Base-by-base conservation (phyloP, 2,329 filamentous ascomycete genomes). In the Fusarium sp. region DNA sequence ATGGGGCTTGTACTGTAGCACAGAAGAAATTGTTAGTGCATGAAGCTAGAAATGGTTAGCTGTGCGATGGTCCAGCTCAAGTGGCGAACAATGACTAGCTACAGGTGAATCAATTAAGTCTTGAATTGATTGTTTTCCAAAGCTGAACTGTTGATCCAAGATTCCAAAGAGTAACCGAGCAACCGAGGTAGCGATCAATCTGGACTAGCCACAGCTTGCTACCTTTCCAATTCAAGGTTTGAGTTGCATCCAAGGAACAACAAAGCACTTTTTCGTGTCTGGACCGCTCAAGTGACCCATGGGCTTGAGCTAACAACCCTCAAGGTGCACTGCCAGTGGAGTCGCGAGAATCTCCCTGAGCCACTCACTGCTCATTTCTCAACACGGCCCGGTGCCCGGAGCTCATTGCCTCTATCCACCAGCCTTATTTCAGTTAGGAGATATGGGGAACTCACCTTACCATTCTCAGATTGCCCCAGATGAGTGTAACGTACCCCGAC, bases 401-500 rank as follows among this genome's bases (percentile, higher is more conserved):
- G 28, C n/a, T 26, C 30, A 30, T 38, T n/a, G 33, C 18, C 31
- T 22, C 20, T 48, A 7, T 7, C 16, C 5, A 55, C 66, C 58
- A 69, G 28, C 16, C 65, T 54, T 11, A 6, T 39, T 69, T 0
- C 6, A 57, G 66, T 50, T 69, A 69, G 65, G 7, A 16, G 20
- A 24, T 35, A 65, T 63, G 64, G 58, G 33, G 51, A 28, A 69
- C 7, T 12, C 39, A 22, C 30, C 55, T 45, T 26, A 30, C 42
- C 58, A 63, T 41, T n/a, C 42, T 39, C 41, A 15, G 26, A 44
- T 30, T 61, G 30, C 53, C 65, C 63, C 55, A 50, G 41, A 39
- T 48, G 24, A 6, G 15, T 68, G 39, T 41, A 36, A 68, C 65
- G 11, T 62, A 42, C 63, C 65, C 63, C 36, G 63, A 54, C 47